Evolutionary conservation across 768 basidiomycete species (phyloP).

Genomic region (Boletus subparvulus): DNA sequence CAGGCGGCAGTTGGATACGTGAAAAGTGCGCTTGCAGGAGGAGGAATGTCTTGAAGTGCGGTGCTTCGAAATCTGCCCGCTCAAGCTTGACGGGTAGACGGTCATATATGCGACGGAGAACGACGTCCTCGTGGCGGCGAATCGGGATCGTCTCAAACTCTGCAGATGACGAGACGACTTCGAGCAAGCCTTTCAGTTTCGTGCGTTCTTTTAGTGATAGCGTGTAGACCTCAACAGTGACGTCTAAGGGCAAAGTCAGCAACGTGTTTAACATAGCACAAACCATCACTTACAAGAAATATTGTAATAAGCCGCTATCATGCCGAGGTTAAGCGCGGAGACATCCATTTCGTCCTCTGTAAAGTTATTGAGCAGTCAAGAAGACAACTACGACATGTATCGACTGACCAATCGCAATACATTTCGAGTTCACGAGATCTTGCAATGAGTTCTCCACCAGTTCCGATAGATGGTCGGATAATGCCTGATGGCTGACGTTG

Average conservation of each 20-base stretch:
- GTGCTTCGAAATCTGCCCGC: conserved; percentile 81
- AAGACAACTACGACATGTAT: not conserved
- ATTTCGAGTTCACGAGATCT: conserved; percentile 93
- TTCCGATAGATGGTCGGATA: conserved; percentile 95
- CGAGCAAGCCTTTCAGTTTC: conserved; percentile 93
- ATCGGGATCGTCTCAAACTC: conserved; percentile 97
- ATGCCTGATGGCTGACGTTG: conserved; percentile 92
- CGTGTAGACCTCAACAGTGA: conserved; percentile 96
- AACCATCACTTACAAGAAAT: conserved; percentile 68
- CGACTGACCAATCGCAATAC: conserved; percentile 78
- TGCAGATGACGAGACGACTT: conserved; percentile 95
- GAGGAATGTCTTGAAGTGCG: conserved; percentile 98
- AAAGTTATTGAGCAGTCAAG: not conserved
- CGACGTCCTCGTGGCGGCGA: conserved; percentile 84
- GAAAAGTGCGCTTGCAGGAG: conserved; percentile 97
- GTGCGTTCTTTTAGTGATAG: conserved; percentile 94
- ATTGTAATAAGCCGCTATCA: conserved; percentile 98
- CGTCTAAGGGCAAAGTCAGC: conserved; percentile 50
- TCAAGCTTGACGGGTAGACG: conserved; percentile 96
- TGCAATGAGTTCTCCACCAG: conserved; percentile 90
- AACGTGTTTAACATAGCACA: too few species aligned
- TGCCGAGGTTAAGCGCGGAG: conserved; percentile 89
- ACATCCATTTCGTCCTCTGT: conserved; percentile 91
- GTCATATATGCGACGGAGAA: conserved; percentile 90
- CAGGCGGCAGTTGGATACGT: conserved; percentile 86